phyloP scores from a whole-genome alignment of 75 land plant species.

The Picea glauca region DNA sequence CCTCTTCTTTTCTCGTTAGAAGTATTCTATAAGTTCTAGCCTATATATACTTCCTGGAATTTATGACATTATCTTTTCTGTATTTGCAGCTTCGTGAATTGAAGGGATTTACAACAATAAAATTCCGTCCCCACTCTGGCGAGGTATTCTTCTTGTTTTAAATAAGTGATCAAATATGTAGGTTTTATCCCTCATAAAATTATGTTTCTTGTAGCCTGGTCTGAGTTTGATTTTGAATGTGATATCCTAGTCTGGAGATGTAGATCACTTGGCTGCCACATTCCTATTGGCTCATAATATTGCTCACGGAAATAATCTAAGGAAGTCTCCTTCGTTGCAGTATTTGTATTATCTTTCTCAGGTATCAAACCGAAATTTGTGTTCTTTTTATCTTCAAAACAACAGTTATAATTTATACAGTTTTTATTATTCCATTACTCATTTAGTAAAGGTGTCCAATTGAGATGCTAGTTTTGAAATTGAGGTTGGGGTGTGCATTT shows the following conservation, averaged over 20 bases:
- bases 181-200: not conserved
- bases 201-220: not conserved
- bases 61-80: slow-evolving; percentile 3
- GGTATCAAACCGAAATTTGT: slow-evolving; percentile 15
- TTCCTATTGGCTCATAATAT: slow-evolving; percentile 47
- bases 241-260: slow-evolving; percentile 37
- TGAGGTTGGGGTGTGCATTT: too few relatives aligned
- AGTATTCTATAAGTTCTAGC: too few relatives aligned
- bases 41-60: too few relatives aligned
- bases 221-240: not conserved
- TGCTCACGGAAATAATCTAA: slow-evolving; percentile 55
- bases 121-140: slow-evolving; percentile 52
- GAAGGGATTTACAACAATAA: slow-evolving; percentile 44
- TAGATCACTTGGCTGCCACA: slow-evolving; percentile 54
- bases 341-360: slow-evolving; percentile 51
- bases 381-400: not conserved
- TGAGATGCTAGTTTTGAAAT: too few relatives aligned
- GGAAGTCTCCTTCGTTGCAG: slow-evolving; percentile 51
- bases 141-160: slow-evolving; percentile 27
- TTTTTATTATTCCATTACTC: not conserved
- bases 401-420: not conserved
- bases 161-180: not conserved
- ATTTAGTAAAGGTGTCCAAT: too few relatives aligned
- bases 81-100: slow-evolving; percentile 37
- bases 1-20: not conserved